phyloP scores from a whole-genome alignment of 768 basidiomycete species.

The Lactifluus echinatus region DNA sequence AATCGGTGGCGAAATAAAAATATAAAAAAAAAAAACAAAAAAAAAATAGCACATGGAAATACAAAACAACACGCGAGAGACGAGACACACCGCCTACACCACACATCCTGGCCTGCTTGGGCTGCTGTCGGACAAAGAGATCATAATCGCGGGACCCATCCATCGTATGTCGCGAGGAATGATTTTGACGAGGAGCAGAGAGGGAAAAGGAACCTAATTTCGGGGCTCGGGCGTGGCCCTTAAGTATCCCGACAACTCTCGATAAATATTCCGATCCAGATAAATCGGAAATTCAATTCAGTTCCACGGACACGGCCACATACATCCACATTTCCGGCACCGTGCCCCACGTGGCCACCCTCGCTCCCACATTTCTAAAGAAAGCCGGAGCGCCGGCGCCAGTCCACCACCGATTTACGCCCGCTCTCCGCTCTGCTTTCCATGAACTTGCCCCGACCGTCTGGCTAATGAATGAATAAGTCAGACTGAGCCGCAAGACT shows the following conservation, averaged over 20 bases:
- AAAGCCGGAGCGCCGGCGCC: conserved; percentile 14
- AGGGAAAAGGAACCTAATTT: conserved; percentile 16
- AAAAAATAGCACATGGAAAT: neutral
- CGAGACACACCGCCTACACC: conserved; percentile 66
- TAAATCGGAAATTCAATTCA: conserved; percentile 13
- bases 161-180: conserved; percentile 7
- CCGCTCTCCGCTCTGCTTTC: neutral
- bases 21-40: neutral
- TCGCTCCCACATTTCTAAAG: conserved; percentile 9
- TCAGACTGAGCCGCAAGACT: no score
- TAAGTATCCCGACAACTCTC: conserved; percentile 13
- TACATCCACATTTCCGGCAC: conserved; percentile 14
- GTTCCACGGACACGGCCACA: conserved; percentile 19
- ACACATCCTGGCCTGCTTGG: conserved; percentile 87
- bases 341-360: conserved; percentile 2
- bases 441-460: neutral
- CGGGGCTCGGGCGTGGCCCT: conserved; percentile 15
- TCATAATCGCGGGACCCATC: conserved; percentile 63
- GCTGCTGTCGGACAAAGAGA: conserved; percentile 80
- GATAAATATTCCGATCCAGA: conserved; percentile 14
- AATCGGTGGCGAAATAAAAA: neutral
- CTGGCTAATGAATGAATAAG: no score
- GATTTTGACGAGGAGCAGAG: conserved; percentile 11
- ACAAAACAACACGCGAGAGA: neutral
- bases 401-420: conserved; percentile 8